These are phyloP conservation scores for Termitomyces sp. DNA, from an alignment of 768 basidiomycete genomes.

Conservation along the genomic window DNA sequence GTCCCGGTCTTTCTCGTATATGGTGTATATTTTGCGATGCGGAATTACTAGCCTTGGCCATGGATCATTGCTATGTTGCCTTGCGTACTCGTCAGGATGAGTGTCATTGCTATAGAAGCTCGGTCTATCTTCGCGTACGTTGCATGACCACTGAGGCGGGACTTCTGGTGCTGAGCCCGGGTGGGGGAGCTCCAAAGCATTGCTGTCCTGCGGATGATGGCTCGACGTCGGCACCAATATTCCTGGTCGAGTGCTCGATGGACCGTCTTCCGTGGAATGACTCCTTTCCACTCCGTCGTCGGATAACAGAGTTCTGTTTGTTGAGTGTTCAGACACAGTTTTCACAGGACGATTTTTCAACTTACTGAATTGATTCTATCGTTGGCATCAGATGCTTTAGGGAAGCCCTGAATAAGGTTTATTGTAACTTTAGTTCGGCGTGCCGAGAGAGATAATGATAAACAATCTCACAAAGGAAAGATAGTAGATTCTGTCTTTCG, in stretches of 20 bases:
- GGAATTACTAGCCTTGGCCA: not conserved
- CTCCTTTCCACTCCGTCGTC: not conserved
- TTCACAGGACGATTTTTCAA: not conserved
- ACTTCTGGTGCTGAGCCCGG: not conserved
- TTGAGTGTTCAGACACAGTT: not conserved
- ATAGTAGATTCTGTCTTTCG: not conserved
- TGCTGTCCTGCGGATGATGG: not conserved
- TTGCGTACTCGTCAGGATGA: not conserved
- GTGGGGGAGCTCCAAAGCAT: not conserved
- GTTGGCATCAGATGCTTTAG: not conserved
- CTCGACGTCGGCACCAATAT: not conserved
- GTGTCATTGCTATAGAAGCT: not conserved
- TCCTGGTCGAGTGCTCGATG: not conserved
- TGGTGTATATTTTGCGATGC: not conserved
- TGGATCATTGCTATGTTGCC: not conserved
- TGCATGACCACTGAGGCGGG: not conserved
- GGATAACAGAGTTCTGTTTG: not conserved
- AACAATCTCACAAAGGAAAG: not conserved
- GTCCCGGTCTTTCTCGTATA: not conserved
- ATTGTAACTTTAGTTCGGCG: not conserved
- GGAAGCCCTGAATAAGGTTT: not conserved
- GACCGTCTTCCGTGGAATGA: not conserved
- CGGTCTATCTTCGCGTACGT: not conserved
- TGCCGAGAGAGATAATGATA: not conserved
- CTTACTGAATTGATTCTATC: not conserved